Evolutionary conservation across 441 rosid genomes (phyloP), one percentile per base, ranked within the genome.

Genomic region (Breynia disticha): DNA sequence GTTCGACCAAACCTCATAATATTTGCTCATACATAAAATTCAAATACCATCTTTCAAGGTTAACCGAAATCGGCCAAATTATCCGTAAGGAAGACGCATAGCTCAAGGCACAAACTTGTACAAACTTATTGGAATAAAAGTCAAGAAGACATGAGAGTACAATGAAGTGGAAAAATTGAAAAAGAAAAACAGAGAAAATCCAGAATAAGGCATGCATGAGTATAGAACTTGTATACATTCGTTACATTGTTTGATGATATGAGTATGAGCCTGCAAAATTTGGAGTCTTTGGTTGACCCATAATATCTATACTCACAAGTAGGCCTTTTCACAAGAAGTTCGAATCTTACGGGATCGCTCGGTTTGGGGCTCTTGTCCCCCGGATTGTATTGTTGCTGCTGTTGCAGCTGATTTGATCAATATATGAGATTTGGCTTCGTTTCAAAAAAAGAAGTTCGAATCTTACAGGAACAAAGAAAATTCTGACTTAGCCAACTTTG

Each of bases 231-330:
- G 63, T 59, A 60, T 55, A 60, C 63, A 63, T 54, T 28, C 48
- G 15, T 48, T 44, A 60, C 44, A 55, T 42, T 35, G 35, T 28
- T 28, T 1, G 35, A 9, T 1, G 15, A 41, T 60, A 61, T 17
- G 37, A 57, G 46, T 63, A 41, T 11, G 55, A 56, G 64, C 57
- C 65, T 41, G 67, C 77, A 72, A 78, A 78, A 74, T 57, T 74
- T 66, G 67, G 62, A 68, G 69, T 72, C 67, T 67, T 63, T 19
- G 41, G 44, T 64, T 60, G 56, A 55, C 51, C 62, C 70, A 19
- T 53, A n/a, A n/a, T 68, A 64, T 78, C 69, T 76, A 60, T 53
- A 64, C 52, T 66, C 65, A 21, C 41, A 58, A 39, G 38, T 47
- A n/a, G 66, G 52, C 55, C 61, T 62, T 28, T 15, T 57, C 64